Base-by-base conservation (phyloP, 2,329 filamentous ascomycete genomes). In the Xylaria sp. region DNA sequence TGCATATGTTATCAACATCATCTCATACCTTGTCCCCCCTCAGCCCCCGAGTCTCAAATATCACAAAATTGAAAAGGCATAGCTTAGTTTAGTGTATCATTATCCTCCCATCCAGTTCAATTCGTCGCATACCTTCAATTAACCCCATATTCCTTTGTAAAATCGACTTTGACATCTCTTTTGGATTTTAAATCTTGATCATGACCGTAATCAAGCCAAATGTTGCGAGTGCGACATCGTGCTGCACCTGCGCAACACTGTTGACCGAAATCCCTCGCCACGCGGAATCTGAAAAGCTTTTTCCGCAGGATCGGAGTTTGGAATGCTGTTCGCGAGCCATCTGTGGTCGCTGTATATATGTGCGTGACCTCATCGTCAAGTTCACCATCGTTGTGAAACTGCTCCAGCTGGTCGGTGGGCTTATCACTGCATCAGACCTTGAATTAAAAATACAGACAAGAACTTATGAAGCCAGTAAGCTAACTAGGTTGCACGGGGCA, bases 241-340 rank as follows among this genome's bases (percentile, higher is more conserved):
- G 91, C 80, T 93, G 91, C 77, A 93, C 90, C 25, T 94, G 91
- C 79, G 89, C 91, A 35, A 84, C 83, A 27, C 80, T 90, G 29
- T 85, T 93, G 29, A 83, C 85, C 51, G 82, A 85, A 4, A 83
- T 87, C 35, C 83, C 85, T 60, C 82, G 84, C 40, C 81, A 83
- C 32, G 84, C 84, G 74, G 81, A 86, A 72, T 83, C 85, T 67
- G 90, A 91, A 81, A 92, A 91, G 77, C 84, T 87, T 16, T 80
- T 87, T 2, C 84, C 86, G 29, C 82, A 85, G 57, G 86, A 91
- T 75, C 87, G 91, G 60, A 82, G 85, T 69, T 83, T 93, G 35
- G 84, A 85, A 40, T 95, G 93, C 79, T 95, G 92, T 78, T 83
- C 82, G 53, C 86, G 92, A 63, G 83, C 89, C 47, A 92, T 95